Evolutionary conservation across 208 protist genomes (phyloP).

Genomic region (Acanthamoeba sp.): DNA sequence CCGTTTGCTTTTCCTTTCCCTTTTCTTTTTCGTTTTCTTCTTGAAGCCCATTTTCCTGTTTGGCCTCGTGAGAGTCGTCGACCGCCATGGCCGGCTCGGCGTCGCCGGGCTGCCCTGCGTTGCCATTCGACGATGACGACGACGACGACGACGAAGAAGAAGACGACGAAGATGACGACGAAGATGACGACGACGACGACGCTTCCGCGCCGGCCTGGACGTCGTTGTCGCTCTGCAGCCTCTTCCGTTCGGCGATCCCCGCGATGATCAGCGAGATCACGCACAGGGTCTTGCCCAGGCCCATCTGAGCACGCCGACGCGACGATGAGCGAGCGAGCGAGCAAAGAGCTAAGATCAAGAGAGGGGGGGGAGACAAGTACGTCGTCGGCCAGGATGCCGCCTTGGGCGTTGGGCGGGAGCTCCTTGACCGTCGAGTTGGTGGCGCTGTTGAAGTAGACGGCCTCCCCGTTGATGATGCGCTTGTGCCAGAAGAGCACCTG

Average conservation of each 20-base stretch:
- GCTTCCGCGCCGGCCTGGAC: neutral
- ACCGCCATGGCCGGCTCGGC: too few relatives aligned
- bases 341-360: neutral
- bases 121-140: too few relatives aligned
- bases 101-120: too few relatives aligned
- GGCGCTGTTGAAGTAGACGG: constrained; percentile 49
- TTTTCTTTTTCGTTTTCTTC: neutral
- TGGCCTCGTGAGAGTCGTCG: too few relatives aligned
- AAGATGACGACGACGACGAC: neutral
- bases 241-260: neutral
- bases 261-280: constrained; percentile 55
- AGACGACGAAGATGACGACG: too few relatives aligned
- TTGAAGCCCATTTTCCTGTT: too few relatives aligned
- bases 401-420: constrained; percentile 16
- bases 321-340: neutral
- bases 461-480: constrained; percentile 22
- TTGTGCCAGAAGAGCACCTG: constrained; percentile 38
- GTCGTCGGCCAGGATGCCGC: constrained; percentile 58
- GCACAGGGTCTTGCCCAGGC: constrained; percentile 59
- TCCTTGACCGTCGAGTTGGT: constrained; percentile 32
- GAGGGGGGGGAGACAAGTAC: neutral
- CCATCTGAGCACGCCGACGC: too few relatives aligned
- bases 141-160: too few relatives aligned
- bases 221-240: neutral
- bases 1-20: neutral